phyloP scores from a whole-genome alignment of 2,329 filamentous ascomycete species.

The Pestalotiopsis sp. region DNA sequence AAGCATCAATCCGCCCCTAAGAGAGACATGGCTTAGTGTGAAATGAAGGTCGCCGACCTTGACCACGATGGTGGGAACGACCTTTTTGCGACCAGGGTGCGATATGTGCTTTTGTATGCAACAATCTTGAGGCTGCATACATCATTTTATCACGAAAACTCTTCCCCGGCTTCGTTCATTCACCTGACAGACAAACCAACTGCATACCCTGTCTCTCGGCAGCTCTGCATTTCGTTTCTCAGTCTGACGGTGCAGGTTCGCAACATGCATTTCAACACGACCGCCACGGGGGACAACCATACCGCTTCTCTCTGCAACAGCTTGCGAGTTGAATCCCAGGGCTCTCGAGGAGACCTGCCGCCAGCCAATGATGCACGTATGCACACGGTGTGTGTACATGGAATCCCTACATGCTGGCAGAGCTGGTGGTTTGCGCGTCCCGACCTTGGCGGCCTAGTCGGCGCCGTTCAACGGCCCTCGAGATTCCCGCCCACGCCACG shows the following conservation, averaged over 20 bases:
- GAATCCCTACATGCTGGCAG: not conserved
- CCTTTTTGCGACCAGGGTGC: not conserved
- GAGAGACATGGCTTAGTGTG: not conserved
- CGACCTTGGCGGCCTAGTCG: not conserved
- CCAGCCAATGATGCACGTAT: not conserved
- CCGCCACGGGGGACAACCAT: not conserved
- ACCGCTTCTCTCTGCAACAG: not conserved
- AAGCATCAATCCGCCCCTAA: slow-evolving; percentile 1
- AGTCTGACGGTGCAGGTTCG: not conserved
- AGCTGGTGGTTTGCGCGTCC: slow-evolving; percentile 3
- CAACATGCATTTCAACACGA: not conserved
- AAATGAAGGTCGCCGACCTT: slow-evolving; percentile 9
- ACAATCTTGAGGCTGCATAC: slow-evolving; percentile 8
- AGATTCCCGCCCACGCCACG: not conserved
- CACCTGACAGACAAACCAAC: not conserved
- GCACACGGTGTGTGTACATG: not conserved
- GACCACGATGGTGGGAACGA: slow-evolving; percentile 9
- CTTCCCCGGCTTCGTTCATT: not conserved
- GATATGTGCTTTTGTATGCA: slow-evolving; percentile 5
- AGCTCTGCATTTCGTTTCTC: not conserved
- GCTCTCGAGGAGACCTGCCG: not conserved
- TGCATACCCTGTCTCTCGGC: not conserved
- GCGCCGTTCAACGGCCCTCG: not conserved
- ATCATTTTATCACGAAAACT: slow-evolving; percentile 10
- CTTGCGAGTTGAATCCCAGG: not conserved